These are phyloP conservation scores for Babesia caballi DNA, from an alignment of 169 alveolate species.

Conservation along the genomic window DNA sequence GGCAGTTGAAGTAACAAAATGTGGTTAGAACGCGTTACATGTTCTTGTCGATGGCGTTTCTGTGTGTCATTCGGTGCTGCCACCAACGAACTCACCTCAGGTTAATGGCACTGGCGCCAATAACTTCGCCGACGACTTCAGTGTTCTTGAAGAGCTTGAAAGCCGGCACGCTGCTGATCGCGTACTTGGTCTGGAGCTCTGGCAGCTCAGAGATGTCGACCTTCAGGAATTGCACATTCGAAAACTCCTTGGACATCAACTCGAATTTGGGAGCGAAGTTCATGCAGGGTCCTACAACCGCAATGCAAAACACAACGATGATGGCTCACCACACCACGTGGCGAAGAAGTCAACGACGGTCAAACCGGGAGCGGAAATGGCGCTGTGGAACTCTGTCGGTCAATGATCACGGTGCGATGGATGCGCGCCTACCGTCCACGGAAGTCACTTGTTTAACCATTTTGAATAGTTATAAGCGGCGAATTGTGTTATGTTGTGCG, in stretches of 20 bases:
- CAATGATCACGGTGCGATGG: not conserved
- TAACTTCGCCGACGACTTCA: slow-evolving; percentile 64
- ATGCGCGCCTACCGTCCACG: slow-evolving; percentile 33
- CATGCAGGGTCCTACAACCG: slow-evolving; percentile 74
- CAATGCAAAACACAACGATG: too few relatives aligned
- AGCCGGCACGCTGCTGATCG: slow-evolving; percentile 76
- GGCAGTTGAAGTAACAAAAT: too few relatives aligned
- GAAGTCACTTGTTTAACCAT: slow-evolving; percentile 64
- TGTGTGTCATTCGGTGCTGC: not conserved
- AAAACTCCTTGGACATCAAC: slow-evolving; percentile 63
- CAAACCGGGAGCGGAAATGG: slow-evolving; percentile 64
- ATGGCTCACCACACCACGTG: slow-evolving; percentile 89
- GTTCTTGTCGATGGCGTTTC: slow-evolving; percentile 46
- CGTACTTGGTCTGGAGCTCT: slow-evolving; percentile 71
- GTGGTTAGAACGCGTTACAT: not conserved
- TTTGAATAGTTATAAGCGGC: not conserved
- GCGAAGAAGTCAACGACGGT: slow-evolving; percentile 93
- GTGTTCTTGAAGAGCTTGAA: slow-evolving; percentile 77
- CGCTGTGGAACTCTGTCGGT: slow-evolving; percentile 70
- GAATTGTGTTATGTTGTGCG: too few relatives aligned
- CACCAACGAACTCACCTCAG: slow-evolving; percentile 41
- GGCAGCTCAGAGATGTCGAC: slow-evolving; percentile 72
- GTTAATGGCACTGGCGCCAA: slow-evolving; percentile 74
- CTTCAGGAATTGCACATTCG: slow-evolving; percentile 64
- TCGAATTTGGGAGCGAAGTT: slow-evolving; percentile 85